phyloP scores from a whole-genome alignment of 495 filamentous ascomycete genomes.

The Aspergillus affinis region DNA sequence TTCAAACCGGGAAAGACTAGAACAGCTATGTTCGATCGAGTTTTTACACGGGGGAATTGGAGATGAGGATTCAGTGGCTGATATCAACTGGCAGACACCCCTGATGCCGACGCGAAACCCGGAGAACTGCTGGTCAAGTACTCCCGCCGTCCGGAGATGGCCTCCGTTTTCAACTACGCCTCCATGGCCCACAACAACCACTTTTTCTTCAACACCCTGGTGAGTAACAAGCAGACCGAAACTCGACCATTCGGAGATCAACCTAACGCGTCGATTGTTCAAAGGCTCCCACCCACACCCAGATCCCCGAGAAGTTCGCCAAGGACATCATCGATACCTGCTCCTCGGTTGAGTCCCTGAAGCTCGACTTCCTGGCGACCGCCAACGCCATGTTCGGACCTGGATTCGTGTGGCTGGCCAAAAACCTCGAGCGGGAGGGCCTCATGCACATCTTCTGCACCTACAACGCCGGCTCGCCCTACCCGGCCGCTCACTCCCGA shows the following conservation, averaged over 20 bases:
- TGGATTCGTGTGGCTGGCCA: constrained; percentile 94
- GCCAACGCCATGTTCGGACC: constrained; percentile 94
- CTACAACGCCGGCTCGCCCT: constrained; percentile 88
- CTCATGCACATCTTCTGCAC: constrained; percentile 77
- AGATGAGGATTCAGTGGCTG: background rate
- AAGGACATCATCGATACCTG: constrained; percentile 62
- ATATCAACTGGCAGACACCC: constrained; percentile 43
- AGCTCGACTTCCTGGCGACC: constrained; percentile 73
- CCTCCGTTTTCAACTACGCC: constrained; percentile 88
- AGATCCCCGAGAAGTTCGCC: constrained; percentile 51
- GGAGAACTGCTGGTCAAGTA: constrained; percentile 71
- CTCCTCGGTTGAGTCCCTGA: constrained; percentile 77
- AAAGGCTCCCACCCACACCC: constrained; percentile 47
- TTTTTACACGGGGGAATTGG: background rate
- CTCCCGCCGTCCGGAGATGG: constrained; percentile 73
- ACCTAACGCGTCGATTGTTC: constrained; percentile 2
- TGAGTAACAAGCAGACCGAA: constrained; percentile 25
- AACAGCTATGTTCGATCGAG: background rate
- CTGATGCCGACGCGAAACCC: constrained; percentile 53
- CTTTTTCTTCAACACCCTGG: constrained; percentile 81
- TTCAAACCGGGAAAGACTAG: constrained; percentile 5
- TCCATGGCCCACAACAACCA: constrained; percentile 96
- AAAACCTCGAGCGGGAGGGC: constrained; percentile 45
- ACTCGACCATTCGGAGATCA: background rate
- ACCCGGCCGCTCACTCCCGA: constrained; percentile 79